Evolutionary conservation across 2,329 filamentous ascomycete genomes (phyloP).

Genomic region (Lecanicillium sp.): DNA sequence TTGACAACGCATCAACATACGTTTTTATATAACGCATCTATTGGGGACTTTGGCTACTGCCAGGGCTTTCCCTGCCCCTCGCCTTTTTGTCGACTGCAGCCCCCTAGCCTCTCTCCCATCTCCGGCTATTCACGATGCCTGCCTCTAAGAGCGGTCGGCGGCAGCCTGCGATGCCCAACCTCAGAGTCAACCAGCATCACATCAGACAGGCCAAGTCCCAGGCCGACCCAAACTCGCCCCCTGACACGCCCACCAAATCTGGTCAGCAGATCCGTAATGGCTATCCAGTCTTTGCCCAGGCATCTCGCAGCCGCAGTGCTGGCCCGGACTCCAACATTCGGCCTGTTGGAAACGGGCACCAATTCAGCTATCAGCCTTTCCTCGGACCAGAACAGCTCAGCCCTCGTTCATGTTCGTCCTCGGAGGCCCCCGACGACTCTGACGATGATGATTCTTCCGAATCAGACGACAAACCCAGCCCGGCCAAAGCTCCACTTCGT

Average conservation of each 20-base stretch:
- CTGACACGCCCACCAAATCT: conserved; percentile 39
- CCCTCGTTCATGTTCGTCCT: conserved; percentile 26
- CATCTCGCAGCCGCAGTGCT: conserved; percentile 24
- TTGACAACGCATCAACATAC: neutral
- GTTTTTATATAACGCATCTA: neutral
- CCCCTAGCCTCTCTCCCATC: neutral
- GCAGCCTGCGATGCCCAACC: conserved; percentile 37
- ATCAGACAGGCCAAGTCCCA: conserved; percentile 14
- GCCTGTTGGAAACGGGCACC: conserved; percentile 36
- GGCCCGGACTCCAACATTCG: conserved; percentile 35
- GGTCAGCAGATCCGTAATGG: conserved; percentile 30
- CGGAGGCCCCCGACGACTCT: conserved; percentile 20
- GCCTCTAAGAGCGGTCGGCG: conserved; percentile 28
- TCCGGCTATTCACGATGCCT: conserved; percentile 21
- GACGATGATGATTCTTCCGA: conserved; percentile 16
- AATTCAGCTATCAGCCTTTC: conserved; percentile 35
- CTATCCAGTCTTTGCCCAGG: conserved; percentile 27
- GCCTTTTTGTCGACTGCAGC: neutral
- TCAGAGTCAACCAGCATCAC: conserved; percentile 29
- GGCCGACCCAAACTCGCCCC: conserved; percentile 40
- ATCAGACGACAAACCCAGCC: neutral
- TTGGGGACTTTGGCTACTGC: too few relatives aligned
- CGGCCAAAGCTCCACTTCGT: neutral
- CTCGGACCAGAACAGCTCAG: conserved; percentile 31
- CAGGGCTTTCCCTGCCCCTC: too few relatives aligned